Base-by-base conservation (phyloP, 441 rosid genomes). In the Pelargonium myrrhifolium region DNA sequence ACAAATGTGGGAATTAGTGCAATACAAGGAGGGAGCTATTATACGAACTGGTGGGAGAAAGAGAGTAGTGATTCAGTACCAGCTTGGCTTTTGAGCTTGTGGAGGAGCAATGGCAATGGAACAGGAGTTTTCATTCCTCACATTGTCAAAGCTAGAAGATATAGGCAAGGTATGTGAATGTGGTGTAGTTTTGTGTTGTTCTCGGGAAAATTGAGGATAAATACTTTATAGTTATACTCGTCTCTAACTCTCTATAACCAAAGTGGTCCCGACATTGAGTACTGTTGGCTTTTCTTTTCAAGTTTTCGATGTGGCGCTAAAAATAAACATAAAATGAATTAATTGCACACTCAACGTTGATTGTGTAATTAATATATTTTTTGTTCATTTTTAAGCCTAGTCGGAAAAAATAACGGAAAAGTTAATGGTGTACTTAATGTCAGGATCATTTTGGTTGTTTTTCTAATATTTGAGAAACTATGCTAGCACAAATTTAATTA, bases 91-190 rank as follows among this genome's bases (percentile, higher is more conserved):
- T 66, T 53, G 9, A 83, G 79, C 37, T 39, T 69, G 45, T 78
- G 85, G 86, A 79, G 81, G 66, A 47, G 17, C 55, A 72, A 67
- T 58, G 66, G 85, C 8, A 73, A 62, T 58, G 85, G 86, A 66
- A 82, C 88, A 1, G 89, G 86, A 3, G 89, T 87, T 15, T 85
- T 83, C 76, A 85, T 87, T 67, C 87, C 86, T 18, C 80, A 59
- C 28, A 61, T 68, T 45, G 78, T 65, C 47, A 72, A 71, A 31
- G 55, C 84, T 43, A 71, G 73, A 71, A 68, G 74, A 62, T 65
- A 56, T 6, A 62, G 68, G 37, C 65, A 73, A 4, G 73, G 79
- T 71, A 67, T 17, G 7, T 9, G 55, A 47, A 47, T 47, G 18
- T 47, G 55, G 17, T 4, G 3, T 20, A 18, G 26, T 71, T 59